These are phyloP conservation scores for Brettanomyces sp. DNA, from an alignment of 805 yeast genomes.

Conservation along the genomic window DNA sequence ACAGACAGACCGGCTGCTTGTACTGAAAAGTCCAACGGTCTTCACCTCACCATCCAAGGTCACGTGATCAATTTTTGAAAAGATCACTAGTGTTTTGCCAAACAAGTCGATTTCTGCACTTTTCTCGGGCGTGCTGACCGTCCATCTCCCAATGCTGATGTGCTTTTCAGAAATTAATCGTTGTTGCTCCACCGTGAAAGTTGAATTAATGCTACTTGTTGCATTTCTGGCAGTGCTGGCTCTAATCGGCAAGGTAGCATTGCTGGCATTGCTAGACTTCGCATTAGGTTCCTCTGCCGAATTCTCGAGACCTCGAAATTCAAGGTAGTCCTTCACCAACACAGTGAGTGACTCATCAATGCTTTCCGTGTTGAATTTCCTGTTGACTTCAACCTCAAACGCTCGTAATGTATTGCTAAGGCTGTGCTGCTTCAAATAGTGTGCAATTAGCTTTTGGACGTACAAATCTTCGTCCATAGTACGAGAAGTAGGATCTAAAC, in stretches of 20 bases:
- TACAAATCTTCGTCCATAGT: conserved; percentile 1
- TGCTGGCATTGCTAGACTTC: too few relatives aligned
- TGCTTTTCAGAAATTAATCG: conserved; percentile 11
- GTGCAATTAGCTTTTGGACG: conserved; percentile 38
- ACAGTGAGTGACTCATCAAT: conserved; percentile 27
- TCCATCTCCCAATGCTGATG: conserved; percentile 18
- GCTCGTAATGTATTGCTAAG: conserved; percentile 35
- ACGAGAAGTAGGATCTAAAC: neutral
- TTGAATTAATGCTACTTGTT: conserved; percentile 1
- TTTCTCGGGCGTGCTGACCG: conserved; percentile 12
- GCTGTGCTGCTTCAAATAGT: conserved; percentile 45
- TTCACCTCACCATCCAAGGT: conserved; percentile 1
- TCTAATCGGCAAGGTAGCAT: neutral
- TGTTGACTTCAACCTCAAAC: conserved; percentile 39
- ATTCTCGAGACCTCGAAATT: conserved; percentile 14
- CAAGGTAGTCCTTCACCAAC: conserved; percentile 26
- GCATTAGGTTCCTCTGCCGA: neutral
- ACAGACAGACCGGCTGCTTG: conserved; percentile 19
- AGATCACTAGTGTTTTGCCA: conserved; percentile 16
- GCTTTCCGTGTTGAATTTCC: conserved; percentile 10
- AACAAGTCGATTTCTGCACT: conserved; percentile 8
- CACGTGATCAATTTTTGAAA: conserved; percentile 11
- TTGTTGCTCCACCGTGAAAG: conserved; percentile 17
- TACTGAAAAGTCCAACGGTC: conserved; percentile 17
- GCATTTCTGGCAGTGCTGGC: neutral